phyloP scores from a whole-genome alignment of 768 basidiomycete species.

The Hygrocybe punicea region DNA sequence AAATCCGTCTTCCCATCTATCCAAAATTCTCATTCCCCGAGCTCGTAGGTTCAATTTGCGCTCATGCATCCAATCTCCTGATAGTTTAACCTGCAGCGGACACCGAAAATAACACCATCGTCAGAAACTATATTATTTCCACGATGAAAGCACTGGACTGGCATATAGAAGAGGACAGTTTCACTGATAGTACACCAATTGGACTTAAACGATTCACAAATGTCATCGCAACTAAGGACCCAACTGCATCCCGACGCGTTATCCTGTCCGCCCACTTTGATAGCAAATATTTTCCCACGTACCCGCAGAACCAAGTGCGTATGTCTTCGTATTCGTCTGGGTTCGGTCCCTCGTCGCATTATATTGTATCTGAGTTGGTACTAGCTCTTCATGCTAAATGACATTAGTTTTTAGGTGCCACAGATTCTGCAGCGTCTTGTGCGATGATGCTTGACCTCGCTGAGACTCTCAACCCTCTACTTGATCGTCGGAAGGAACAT shows the following conservation, averaged over 20 bases:
- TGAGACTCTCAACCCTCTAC: constrained; percentile 69
- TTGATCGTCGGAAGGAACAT: constrained; percentile 57
- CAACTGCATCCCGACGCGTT: constrained; percentile 73
- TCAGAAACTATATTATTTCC: constrained; percentile 76
- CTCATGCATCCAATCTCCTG: constrained; percentile 1
- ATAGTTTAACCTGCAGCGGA: constrained; percentile 47
- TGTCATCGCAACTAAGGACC: constrained; percentile 92
- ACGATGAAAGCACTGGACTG: constrained; percentile 72
- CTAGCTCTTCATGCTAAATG: not conserved
- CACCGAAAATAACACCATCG: constrained; percentile 74
- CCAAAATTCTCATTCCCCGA: constrained; percentile 83
- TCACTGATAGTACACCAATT: constrained; percentile 75
- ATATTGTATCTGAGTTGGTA: no score
- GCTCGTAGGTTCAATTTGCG: constrained; percentile 48
- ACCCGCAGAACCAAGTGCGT: constrained; percentile 71
- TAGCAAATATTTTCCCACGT: constrained; percentile 77
- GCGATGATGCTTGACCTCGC: constrained; percentile 93
- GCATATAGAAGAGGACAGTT: constrained; percentile 84
- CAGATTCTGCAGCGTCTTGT: constrained; percentile 94
- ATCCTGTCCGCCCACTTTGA: constrained; percentile 92
- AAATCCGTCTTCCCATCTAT: constrained; percentile 69
- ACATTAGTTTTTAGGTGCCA: constrained; percentile 89
- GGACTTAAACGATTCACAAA: constrained; percentile 81
- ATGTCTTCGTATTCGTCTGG: not conserved
- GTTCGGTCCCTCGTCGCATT: not conserved